phyloP scores from a whole-genome alignment of 1,139 yeast genomes.

The Wickerhamomyces sp. region DNA sequence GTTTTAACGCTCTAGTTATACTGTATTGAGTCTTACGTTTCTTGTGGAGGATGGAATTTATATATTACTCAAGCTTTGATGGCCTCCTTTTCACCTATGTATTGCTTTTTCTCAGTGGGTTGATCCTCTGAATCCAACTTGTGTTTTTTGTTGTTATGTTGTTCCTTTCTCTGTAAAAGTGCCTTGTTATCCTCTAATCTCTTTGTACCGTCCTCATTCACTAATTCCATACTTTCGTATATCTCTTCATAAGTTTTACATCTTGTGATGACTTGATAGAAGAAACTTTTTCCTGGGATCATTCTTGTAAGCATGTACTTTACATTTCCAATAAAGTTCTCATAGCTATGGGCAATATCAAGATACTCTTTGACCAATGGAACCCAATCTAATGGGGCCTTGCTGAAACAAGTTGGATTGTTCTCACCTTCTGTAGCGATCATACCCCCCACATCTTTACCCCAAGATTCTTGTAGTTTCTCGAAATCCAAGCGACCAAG shows the following conservation, averaged over 20 bases:
- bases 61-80: no score
- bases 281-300: slow-evolving; percentile 70
- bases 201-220: slow-evolving; percentile 12
- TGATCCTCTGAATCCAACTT: slow-evolving; percentile 7
- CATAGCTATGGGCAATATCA: slow-evolving; percentile 46
- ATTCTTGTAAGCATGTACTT: slow-evolving; percentile 76
- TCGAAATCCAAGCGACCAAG: slow-evolving; percentile 48
- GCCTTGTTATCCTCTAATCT: slow-evolving; percentile 8
- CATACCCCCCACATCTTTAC: slow-evolving; percentile 76
- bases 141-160: slow-evolving; percentile 12
- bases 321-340: slow-evolving; percentile 64
- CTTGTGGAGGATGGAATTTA: no score
- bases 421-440: slow-evolving; percentile 87
- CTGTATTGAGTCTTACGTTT: no score
- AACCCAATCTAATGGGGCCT: slow-evolving; percentile 49
- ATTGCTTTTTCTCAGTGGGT: slow-evolving; percentile 12
- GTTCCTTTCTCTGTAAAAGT: slow-evolving; percentile 5
- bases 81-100: no score
- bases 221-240: slow-evolving; percentile 8
- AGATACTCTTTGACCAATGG: slow-evolving; percentile 51
- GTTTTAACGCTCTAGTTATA: no score
- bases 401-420: slow-evolving; percentile 72
- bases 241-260: slow-evolving; percentile 54
- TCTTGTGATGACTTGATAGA: slow-evolving; percentile 53
- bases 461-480: slow-evolving; percentile 47